These are phyloP conservation scores for Pistacia integerrima DNA, from an alignment of 345 rosid genomes.

Conservation along the genomic window DNA sequence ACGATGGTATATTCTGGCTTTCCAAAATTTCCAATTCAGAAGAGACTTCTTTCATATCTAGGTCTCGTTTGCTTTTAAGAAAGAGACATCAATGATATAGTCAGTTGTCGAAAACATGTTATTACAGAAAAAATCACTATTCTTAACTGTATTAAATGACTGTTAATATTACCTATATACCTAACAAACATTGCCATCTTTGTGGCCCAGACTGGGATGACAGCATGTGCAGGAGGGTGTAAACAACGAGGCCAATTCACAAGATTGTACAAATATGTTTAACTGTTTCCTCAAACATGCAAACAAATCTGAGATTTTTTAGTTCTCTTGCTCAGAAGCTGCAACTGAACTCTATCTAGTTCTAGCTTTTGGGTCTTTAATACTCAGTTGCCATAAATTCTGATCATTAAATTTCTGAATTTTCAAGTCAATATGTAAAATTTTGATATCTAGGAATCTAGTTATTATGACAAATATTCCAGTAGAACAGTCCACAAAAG, in stretches of 20 bases:
- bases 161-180: neutral
- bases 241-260: neutral
- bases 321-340: neutral
- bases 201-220: neutral
- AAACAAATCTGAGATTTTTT: too few species aligned
- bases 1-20: constrained; percentile 14
- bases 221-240: neutral
- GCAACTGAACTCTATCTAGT: too few species aligned
- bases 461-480: too few species aligned
- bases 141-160: neutral
- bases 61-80: constrained; percentile 44
- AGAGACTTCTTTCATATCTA: constrained; percentile 33
- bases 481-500: too few species aligned
- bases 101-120: neutral
- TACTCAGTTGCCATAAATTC: neutral
- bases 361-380: neutral
- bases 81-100: neutral
- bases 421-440: neutral
- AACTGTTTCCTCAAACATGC: neutral
- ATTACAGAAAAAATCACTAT: neutral
- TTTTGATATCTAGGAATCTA: neutral
- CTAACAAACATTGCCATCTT: neutral
- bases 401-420: neutral
- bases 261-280: neutral
- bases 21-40: constrained; percentile 10